A percentile compares a stretch with the other conserved stretches of the same genome.
Conservation (phyloP, 1,139 yeast genomes). For the Nakaseomyces uthaithaninus region DNA sequence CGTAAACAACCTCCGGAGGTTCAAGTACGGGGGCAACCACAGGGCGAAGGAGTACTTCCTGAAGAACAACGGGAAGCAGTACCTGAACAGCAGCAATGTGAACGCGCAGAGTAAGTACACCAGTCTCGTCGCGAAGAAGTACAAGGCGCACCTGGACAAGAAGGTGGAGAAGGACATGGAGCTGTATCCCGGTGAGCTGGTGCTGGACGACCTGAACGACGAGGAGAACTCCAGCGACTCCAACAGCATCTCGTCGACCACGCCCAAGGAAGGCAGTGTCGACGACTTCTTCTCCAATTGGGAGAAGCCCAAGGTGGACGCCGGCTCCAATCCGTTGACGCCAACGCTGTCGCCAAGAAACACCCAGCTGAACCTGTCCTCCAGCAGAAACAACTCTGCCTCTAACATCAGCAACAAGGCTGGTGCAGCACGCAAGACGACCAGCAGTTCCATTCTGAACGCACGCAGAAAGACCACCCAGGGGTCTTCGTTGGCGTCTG, state of each 20-base stretch:
- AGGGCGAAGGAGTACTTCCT: constrained; percentile 73
- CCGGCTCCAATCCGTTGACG: constrained; percentile 8
- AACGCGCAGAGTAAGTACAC: constrained; percentile 77
- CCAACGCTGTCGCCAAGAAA: constrained; percentile 32
- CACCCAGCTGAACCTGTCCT: constrained; percentile 25
- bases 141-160: constrained; percentile 68
- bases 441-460: constrained; percentile 21
- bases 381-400: constrained; percentile 8
- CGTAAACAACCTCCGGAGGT: constrained; percentile 74
- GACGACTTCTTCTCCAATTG: constrained; percentile 90
- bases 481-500: constrained; percentile 11
- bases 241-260: constrained; percentile 30
- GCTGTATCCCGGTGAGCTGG: constrained; percentile 58
- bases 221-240: constrained; percentile 31
- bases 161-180: constrained; percentile 59
- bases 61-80: constrained; percentile 78
- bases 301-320: constrained; percentile 57
- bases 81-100: constrained; percentile 38
- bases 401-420: constrained; percentile 11
- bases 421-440: constrained; percentile 17
- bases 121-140: constrained; percentile 66
- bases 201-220: constrained; percentile 42
- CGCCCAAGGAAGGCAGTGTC: constrained; percentile 40
- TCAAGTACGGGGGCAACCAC: constrained; percentile 89
- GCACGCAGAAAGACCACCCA: constrained; percentile 22